Evolutionary conservation across 139 green algal genomes (phyloP).

Genomic region (Chlorella sp.): DNA sequence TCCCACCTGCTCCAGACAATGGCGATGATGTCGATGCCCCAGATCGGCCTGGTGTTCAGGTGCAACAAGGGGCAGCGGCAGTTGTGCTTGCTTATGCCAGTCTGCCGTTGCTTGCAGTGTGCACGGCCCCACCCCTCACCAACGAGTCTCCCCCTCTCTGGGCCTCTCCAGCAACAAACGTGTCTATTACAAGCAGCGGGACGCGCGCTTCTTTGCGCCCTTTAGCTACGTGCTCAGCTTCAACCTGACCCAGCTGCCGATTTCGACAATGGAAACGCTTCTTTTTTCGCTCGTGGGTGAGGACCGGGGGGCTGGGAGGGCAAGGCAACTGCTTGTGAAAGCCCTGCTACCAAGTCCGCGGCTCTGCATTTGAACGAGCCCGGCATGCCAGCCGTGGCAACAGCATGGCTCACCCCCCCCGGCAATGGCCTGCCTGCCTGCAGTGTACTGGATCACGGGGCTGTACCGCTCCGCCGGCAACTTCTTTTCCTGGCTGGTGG

Average conservation of each 20-base stretch:
- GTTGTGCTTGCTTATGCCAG: background rate
- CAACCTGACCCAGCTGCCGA: conserved; percentile 58
- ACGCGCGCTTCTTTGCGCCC: conserved; percentile 74
- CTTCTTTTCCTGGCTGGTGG: conserved; percentile 53
- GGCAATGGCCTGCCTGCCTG: background rate
- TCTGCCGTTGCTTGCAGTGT: background rate
- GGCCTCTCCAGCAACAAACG: conserved; percentile 15
- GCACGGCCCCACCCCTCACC: background rate
- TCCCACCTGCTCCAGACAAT: background rate
- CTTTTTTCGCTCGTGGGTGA: conserved; percentile 66
- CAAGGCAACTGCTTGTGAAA: background rate
- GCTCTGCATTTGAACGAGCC: background rate
- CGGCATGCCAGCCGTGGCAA: background rate
- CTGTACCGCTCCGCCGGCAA: conserved; percentile 43
- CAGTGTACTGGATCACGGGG: background rate
- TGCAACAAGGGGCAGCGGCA: background rate
- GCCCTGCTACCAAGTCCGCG: background rate
- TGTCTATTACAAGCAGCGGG: conserved; percentile 87
- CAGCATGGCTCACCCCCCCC: background rate
- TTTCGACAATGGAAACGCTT: conserved; percentile 54
- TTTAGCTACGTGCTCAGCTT: conserved; percentile 50
- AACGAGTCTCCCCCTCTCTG: background rate
- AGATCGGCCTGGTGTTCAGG: conserved; percentile 58
- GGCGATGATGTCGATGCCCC: background rate
- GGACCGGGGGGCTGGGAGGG: conserved; percentile 18